phyloP scores from a whole-genome alignment of 139 green algal species.

The Chlorella sorokiniana region DNA sequence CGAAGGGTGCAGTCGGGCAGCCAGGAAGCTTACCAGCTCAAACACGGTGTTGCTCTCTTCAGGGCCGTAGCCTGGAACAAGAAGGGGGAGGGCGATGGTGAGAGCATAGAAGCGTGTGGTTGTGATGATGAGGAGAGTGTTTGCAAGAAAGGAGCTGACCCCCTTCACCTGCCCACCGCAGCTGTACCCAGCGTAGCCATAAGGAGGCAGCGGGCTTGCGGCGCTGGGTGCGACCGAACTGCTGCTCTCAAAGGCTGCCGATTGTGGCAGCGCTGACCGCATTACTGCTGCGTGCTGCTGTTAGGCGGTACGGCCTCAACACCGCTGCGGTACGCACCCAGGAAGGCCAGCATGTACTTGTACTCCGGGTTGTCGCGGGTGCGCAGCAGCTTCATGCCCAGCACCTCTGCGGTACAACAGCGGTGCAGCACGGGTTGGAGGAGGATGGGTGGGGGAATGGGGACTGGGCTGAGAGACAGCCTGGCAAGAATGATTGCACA shows the following conservation, averaged over 20 bases:
- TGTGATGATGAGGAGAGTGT: too few relatives aligned
- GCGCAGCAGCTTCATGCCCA: conserved; percentile 78
- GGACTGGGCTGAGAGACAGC: neutral
- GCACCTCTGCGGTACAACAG: conserved; percentile 25
- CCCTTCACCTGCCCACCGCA: neutral
- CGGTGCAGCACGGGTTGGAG: neutral
- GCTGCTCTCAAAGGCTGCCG: too few relatives aligned
- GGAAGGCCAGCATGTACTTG: conserved; percentile 69
- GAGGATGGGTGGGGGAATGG: neutral
- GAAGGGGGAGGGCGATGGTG: neutral
- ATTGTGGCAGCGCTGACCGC: too few relatives aligned
- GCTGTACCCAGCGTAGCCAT: neutral
- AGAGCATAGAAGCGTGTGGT: too few relatives aligned
- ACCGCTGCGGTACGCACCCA: conserved; percentile 41
- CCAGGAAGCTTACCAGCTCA: conserved; percentile 62
- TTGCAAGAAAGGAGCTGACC: neutral
- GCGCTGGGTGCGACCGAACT: too few relatives aligned
- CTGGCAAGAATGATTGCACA: too few relatives aligned
- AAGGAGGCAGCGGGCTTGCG: neutral
- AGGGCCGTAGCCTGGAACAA: conserved; percentile 64
- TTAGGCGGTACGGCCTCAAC: too few relatives aligned
- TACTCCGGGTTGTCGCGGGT: conserved; percentile 81
- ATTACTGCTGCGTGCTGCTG: too few relatives aligned
- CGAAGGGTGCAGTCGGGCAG: neutral
- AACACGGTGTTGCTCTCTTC: conserved; percentile 79